Base-by-base conservation (phyloP, 768 basidiomycete genomes). In the Boletus fagicola region DNA sequence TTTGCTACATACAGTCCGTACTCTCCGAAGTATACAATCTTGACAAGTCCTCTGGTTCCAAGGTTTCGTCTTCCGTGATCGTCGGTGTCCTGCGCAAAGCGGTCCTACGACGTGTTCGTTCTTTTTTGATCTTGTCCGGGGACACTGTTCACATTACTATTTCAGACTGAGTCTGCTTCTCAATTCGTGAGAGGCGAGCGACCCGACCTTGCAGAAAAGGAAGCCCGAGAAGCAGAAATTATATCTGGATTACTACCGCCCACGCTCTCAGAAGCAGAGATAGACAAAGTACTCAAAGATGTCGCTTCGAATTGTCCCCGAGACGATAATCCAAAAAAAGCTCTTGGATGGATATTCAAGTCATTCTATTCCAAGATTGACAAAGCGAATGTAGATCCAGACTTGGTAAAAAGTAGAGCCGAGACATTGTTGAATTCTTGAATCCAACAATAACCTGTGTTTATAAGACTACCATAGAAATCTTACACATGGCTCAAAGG, bases 11-110 rank as follows among this genome's bases (percentile, higher is more conserved):
- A 39, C 59, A 90, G 88, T 84, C 86, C 26, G 78, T 88, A 33
- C 76, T 90, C 18, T 78, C 88, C 11, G 88, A 90, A 56, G 77
- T 90, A 3, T 83, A 89, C 61, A 77, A 81, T 10, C 78, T 83
- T 36, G 88, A 89, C 72, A 90, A 90, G 70, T 67, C 69, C 8
- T 69, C 78, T 28, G 66, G 74, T 28, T 74, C 75, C 43, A 74
- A 75, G 30, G 62, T 84, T 12, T 60, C 78, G n/a, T 73, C 81
- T 6, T 75, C 85, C 6, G 72, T 74, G 36, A 78, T 87, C 42
- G 69, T 81, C 28, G 65, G 70, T 43, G 78, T 89, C 58, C 55
- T 90, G 44, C 80, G 83, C 22, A 88, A 83, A 72, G 84, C 84
- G 16, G 72, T 76, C 50, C 65, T 74, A 55, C 80, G 82, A 56